These are phyloP conservation scores for sweet orange (Citrus sinensis) DNA, from an alignment of 345 rosid genomes.

Conservation along the genomic window DVS_A1.0 CM039166.1:16946001-16946500, in stretches of 20 bases:
- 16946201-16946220: conserved; percentile 75
- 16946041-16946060: neutral
- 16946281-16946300: neutral
- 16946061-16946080: neutral
- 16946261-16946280: neutral
- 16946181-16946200: conserved; percentile 73
- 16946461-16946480: neutral
- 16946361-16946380: neutral
- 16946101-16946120: neutral
- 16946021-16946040: neutral
- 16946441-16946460: neutral
- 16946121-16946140: neutral
- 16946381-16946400: conserved; percentile 3
- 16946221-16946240: conserved; percentile 81
- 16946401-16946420: conserved; percentile 16
- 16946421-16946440: neutral
- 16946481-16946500: neutral
- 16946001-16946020: neutral
- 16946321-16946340: neutral
- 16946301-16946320: neutral
- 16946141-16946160: neutral
- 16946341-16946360: too few species aligned
- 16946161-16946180: conserved; percentile 72
- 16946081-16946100: neutral
- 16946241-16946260: conserved; percentile 50